Percentiles rank a stretch among this genome's conserved stretches.
These are phyloP conservation scores for Acorus calamus DNA, from an alignment of 106 monocot genomes.

Conservation along the genomic window DNA sequence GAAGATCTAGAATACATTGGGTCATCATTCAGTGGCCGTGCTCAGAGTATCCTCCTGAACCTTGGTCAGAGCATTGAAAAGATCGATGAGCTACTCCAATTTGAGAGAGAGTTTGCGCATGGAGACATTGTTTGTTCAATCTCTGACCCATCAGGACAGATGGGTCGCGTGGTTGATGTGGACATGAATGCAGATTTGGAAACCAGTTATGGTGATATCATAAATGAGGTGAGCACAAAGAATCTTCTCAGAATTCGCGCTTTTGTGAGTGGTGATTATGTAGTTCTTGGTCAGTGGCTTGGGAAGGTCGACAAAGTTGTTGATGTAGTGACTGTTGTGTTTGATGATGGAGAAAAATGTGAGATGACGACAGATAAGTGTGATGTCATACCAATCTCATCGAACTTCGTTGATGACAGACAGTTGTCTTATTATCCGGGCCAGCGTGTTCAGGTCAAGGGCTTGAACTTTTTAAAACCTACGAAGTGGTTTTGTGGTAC, in stretches of 20 bases:
- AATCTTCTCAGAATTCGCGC: constrained; percentile 48
- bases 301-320: constrained; percentile 48
- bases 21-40: constrained; percentile 51
- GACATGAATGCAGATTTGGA: constrained; percentile 70
- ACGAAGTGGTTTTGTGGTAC: constrained; percentile 72
- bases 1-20: constrained; percentile 60
- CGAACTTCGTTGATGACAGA: constrained; percentile 40
- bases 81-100: constrained; percentile 72
- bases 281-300: constrained; percentile 70
- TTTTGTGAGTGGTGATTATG: constrained; percentile 57
- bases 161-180: constrained; percentile 64
- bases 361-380: constrained; percentile 45
- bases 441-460: constrained; percentile 53
- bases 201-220: constrained; percentile 39
- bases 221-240: constrained; percentile 58
- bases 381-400: constrained; percentile 38
- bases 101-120: constrained; percentile 66
- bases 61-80: constrained; percentile 70
- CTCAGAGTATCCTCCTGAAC: constrained; percentile 65
- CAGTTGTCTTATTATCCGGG: constrained; percentile 55
- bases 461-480: constrained; percentile 26
- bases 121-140: constrained; percentile 67
- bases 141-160: constrained; percentile 56
- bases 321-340: constrained; percentile 50
- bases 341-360: constrained; percentile 62